Base-by-base conservation (phyloP, 169 alveolate genomes). In the Cryptosporidium xiaoi region DNA sequence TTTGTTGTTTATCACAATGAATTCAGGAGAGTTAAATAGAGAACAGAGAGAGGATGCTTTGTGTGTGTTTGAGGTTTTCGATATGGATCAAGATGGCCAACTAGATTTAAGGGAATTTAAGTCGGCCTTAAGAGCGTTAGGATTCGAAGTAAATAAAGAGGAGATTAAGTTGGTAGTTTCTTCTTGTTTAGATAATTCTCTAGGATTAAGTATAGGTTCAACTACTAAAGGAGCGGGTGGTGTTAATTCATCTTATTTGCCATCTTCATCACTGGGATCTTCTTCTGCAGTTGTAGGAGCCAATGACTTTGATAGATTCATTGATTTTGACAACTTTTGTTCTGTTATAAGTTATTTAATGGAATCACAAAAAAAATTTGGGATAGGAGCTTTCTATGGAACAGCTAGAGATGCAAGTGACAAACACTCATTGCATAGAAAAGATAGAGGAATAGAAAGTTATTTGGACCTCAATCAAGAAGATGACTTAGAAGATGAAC, bases 121-220 rank as follows among this genome's bases (percentile, higher is more conserved):
- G 83, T 96, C 95, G 12, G 97, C 97, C 2, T 85, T 95, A 71
- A 89, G 96, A 82, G 96, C 97, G 1, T 89, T 95, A 16, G 97
- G 97, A 40, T 94, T 95, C 77, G 97, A 95, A 64, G 94, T 96
- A 13, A 92, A 91, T 46, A 95, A 94, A 83, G 95, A 93, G 51
- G 96, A 94, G 53, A 95, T 95, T 1, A 92, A 93, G 82, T 68
- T 90, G 27, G 90, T 95, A 3, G 91, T 92, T 12, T 71, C 91
- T 24, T 93, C 93, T 64, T 56, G 77, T 48, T 77, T 77, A 12
- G 87, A 71, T 4, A 62, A 34, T 13, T 34, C 71, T 31, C 33
- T 69, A 1, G 66, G 56, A 33, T 13, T 69, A 66, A 69, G 83
- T 34, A n/a, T 64, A 13, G 34, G 53, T 2, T 69, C 83, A 8